Base-by-base conservation (phyloP, 73 alveolate species). In the Halteria grandinella region DNA sequence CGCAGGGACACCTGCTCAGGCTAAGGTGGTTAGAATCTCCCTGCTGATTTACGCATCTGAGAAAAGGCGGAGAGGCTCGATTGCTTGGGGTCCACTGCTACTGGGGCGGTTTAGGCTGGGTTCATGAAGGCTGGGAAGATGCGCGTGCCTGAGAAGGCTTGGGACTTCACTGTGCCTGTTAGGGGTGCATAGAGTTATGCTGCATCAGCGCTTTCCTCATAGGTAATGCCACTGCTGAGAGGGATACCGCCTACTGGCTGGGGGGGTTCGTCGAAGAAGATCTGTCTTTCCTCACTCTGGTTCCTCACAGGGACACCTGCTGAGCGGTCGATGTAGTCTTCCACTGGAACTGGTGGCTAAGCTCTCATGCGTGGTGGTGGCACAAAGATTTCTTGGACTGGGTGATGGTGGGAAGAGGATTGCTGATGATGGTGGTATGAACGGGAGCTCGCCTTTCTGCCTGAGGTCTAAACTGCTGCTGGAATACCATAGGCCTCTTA, bases 151-250 rank as follows among this genome's bases (percentile, higher is more conserved):
- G 8, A 25, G 5, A 57, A 27, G 23, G 24, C 8, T 60, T 36
- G 10, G 12, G 43, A 21, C 24, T n/a, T 57, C 25, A n/a, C 36
- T 5, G 28, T 57, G 4, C 11, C 36, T 12, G 69, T 17, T 21
- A 60, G 43, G 7, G 77, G 77, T 21, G 37, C 43, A 49, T 60
- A 60, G 8, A 60, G 28, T 12, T 60, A 25, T 10, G 77, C 77
- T n/a, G 77, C 59, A 21, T 60, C 77, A 40, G 43, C 6, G 27
- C 23, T 60, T 36, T 60, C 77, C 24, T 60, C 77, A 60, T 60
- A 60, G 2, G 59, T n/a, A n/a, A n/a, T n/a, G n/a, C n/a, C n/a
- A n/a, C n/a, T n/a, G n/a, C n/a, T 60, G 47, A 36, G 14, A 6
- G 51, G 45, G 37, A 3, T 2, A 10, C 8, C 29, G 37, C 15